Evolutionary conservation across 2,329 filamentous ascomycete species (phyloP).

Genomic region (Diaporthe sp.): DNA sequence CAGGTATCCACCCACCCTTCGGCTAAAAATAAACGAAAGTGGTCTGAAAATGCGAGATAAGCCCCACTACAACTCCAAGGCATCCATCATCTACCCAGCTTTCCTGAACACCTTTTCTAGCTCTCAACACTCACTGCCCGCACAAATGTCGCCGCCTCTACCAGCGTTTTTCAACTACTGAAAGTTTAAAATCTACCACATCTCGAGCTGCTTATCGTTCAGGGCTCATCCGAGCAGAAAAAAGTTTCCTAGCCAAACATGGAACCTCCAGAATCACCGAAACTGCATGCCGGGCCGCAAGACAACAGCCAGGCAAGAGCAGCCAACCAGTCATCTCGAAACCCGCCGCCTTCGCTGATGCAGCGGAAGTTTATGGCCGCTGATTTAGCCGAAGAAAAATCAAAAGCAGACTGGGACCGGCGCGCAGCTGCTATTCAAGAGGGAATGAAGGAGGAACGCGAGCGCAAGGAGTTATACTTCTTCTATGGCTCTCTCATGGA

Average conservation of each 20-base stretch:
- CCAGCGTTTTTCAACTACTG: background rate
- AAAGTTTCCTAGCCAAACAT: background rate
- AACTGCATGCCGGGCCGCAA: background rate
- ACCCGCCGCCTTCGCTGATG: background rate
- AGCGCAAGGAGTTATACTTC: constrained; percentile 3
- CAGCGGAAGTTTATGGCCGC: background rate
- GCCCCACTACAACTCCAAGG: background rate
- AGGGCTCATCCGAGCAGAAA: background rate
- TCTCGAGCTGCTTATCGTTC: background rate
- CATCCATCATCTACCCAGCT: background rate
- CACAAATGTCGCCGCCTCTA: background rate
- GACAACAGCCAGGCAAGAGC: background rate
- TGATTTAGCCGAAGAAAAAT: background rate
- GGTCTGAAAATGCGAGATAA: no score
- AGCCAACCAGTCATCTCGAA: no score
- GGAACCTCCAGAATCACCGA: background rate
- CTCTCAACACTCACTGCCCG: background rate
- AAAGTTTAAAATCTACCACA: background rate
- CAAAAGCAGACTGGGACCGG: background rate
- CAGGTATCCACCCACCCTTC: no score
- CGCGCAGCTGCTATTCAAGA: background rate
- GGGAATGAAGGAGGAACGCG: background rate
- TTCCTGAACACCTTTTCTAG: background rate
- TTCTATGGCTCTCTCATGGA: constrained; percentile 17
- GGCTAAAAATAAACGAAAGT: no score